Conservation (phyloP, 2,329 filamentous ascomycete species). For the Didymellaceae sp. region DNA sequence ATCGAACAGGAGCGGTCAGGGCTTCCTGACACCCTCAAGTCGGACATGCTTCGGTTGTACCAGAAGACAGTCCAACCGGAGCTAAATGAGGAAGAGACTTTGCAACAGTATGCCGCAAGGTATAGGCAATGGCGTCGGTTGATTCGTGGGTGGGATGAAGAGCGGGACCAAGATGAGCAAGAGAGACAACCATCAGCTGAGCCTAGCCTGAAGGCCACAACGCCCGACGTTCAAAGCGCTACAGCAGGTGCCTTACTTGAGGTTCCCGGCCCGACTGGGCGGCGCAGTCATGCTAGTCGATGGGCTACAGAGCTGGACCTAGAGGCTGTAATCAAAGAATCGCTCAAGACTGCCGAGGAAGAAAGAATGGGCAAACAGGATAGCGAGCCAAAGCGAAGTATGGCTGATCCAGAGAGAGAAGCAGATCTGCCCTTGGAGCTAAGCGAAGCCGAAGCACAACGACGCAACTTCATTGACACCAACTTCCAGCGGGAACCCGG, state of each 20-base stretch:
- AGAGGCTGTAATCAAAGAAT: slow-evolving; percentile 74
- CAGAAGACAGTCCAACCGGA: slow-evolving; percentile 44
- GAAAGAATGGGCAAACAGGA: slow-evolving; percentile 72
- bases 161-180: slow-evolving; percentile 48
- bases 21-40: slow-evolving; percentile 44
- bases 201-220: slow-evolving; percentile 44
- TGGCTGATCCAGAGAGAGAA: slow-evolving; percentile 77
- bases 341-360: slow-evolving; percentile 69
- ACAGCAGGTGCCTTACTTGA: slow-evolving; percentile 39
- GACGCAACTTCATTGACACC: slow-evolving; percentile 67
- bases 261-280: slow-evolving; percentile 35
- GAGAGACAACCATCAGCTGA: slow-evolving; percentile 47
- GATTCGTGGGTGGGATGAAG: slow-evolving; percentile 51
- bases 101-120: slow-evolving; percentile 45
- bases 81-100: slow-evolving; percentile 32
- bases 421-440: slow-evolving; percentile 75
- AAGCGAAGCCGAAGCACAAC: slow-evolving; percentile 64
- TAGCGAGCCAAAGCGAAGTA: slow-evolving; percentile 66
- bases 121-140: slow-evolving; percentile 53
- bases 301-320: slow-evolving; percentile 71
- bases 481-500: slow-evolving; percentile 70
- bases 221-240: slow-evolving; percentile 55
- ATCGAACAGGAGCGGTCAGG: slow-evolving; percentile 49
- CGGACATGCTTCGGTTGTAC: slow-evolving; percentile 45
- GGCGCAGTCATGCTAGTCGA: slow-evolving; percentile 40